Evolutionary conservation across 1,284 basidiomycete genomes (phyloP).

Genomic region (Agaricales sp.): DNA sequence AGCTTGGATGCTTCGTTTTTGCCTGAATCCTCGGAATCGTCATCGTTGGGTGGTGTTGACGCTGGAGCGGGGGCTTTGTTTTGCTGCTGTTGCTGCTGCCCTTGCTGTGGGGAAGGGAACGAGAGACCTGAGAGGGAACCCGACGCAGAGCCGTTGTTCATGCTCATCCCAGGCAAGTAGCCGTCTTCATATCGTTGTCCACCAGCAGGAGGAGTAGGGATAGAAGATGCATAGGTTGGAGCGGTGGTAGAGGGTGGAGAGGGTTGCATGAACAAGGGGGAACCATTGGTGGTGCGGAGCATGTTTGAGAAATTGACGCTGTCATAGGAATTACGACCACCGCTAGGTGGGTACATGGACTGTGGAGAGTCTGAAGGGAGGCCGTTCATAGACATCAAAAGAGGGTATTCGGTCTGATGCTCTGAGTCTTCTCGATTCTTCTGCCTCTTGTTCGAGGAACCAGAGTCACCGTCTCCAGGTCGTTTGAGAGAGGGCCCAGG

Average conservation of each 20-base stretch:
- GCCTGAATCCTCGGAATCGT: conserved; percentile 55
- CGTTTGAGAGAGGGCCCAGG: conserved; percentile 23
- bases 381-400: conserved; percentile 43
- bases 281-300: conserved; percentile 42
- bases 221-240: conserved; percentile 21
- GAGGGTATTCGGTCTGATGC: conserved; percentile 36
- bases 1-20: conserved; percentile 71
- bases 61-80: conserved; percentile 15
- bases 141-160: conserved; percentile 43
- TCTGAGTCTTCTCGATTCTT: conserved; percentile 26
- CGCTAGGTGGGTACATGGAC: conserved; percentile 26
- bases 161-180: conserved; percentile 46
- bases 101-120: conserved; percentile 15
- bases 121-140: conserved; percentile 16
- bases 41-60: conserved; percentile 27
- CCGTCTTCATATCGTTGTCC: conserved; percentile 35
- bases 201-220: conserved; percentile 13
- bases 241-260: conserved; percentile 27
- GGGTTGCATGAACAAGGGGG: conserved; percentile 53
- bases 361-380: conserved; percentile 22
- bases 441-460: conserved; percentile 42
- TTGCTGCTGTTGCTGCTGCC: conserved; percentile 14
- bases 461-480: conserved; percentile 39
- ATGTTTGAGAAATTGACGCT: conserved; percentile 50
- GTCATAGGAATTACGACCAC: conserved; percentile 26